Evolutionary conservation across 106 monocot species (phyloP).

Genomic region (Allium cepa): DNA sequence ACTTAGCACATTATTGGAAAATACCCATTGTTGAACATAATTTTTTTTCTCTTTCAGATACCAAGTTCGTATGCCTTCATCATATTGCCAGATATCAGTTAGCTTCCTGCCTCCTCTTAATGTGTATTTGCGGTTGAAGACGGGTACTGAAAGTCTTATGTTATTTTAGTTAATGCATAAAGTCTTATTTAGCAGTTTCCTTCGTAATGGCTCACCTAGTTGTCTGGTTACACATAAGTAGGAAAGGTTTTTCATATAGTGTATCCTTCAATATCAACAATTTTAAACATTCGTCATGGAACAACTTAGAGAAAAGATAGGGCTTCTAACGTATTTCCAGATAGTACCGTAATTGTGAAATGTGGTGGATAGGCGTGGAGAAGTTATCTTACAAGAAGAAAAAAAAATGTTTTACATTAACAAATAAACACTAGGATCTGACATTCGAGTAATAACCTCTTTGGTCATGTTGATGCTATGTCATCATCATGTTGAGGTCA

Average conservation of each 20-base stretch:
- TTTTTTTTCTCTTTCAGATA: slow-evolving; percentile 21
- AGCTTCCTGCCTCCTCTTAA: slow-evolving; percentile 9
- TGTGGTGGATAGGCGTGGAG: background rate
- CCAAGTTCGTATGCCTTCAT: slow-evolving; percentile 16
- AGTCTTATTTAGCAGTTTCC: background rate
- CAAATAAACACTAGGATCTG: background rate
- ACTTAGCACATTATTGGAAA: too few relatives aligned
- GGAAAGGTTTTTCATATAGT: background rate
- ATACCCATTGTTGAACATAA: background rate
- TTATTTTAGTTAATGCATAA: background rate
- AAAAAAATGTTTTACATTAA: background rate
- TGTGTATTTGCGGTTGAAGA: slow-evolving; percentile 15
- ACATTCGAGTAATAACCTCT: background rate
- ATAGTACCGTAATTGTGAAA: background rate
- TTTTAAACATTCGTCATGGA: background rate
- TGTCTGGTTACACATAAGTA: background rate
- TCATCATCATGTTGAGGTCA: background rate
- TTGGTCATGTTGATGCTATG: background rate
- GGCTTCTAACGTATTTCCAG: background rate
- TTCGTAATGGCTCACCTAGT: background rate
- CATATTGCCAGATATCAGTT: slow-evolving; percentile 13
- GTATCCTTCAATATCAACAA: background rate
- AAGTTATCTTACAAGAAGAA: background rate
- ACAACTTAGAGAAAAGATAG: too few relatives aligned
- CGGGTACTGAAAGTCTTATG: slow-evolving; percentile 12